Percentiles rank a stretch among this genome's conserved stretches.
Evolutionary conservation across 192 early-diverging fungal genomes (phyloP).

Genomic region (Bifiguratus adelaidae): DNA sequence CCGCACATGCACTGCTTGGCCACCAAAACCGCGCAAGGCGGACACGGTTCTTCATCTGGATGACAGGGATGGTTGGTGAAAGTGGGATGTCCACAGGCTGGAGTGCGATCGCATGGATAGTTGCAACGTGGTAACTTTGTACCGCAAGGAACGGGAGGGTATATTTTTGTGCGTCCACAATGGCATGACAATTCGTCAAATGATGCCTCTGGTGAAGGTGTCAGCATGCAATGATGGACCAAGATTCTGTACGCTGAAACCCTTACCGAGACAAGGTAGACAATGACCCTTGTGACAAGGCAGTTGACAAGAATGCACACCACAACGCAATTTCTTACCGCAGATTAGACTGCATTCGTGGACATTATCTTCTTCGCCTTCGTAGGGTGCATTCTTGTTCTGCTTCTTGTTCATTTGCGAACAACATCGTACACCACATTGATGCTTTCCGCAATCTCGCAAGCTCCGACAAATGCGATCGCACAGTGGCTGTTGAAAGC

Average conservation of each 20-base stretch:
- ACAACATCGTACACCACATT: slow-evolving; percentile 56
- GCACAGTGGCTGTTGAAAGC: slow-evolving; percentile 37
- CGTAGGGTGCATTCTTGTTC: slow-evolving; percentile 1
- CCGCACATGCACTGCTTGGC: slow-evolving; percentile 68
- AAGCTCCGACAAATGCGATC: slow-evolving; percentile 47
- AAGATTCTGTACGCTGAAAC: neutral
- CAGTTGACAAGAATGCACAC: slow-evolving; percentile 62
- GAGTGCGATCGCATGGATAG: slow-evolving; percentile 55
- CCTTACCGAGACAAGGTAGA: slow-evolving; percentile 51
- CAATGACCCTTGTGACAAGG: slow-evolving; percentile 75
- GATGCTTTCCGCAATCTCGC: slow-evolving; percentile 62
- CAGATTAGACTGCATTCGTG: slow-evolving; percentile 65
- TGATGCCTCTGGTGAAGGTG: slow-evolving; percentile 33
- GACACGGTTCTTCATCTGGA: slow-evolving; percentile 72
- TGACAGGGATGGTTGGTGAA: slow-evolving; percentile 77
- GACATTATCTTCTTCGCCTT: slow-evolving; percentile 21
- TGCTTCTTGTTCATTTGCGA: slow-evolving; percentile 27
- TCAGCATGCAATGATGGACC: neutral
- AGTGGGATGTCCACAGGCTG: slow-evolving; percentile 70
- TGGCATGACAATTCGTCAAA: slow-evolving; percentile 80
- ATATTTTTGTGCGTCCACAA: slow-evolving; percentile 71
- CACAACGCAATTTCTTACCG: slow-evolving; percentile 68
- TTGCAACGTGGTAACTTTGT: slow-evolving; percentile 64
- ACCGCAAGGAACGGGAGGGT: slow-evolving; percentile 84
- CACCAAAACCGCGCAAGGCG: slow-evolving; percentile 83